Evolutionary conservation across 345 rosid species (phyloP).

Genomic region (Pseudoturritis turrita): DNA sequence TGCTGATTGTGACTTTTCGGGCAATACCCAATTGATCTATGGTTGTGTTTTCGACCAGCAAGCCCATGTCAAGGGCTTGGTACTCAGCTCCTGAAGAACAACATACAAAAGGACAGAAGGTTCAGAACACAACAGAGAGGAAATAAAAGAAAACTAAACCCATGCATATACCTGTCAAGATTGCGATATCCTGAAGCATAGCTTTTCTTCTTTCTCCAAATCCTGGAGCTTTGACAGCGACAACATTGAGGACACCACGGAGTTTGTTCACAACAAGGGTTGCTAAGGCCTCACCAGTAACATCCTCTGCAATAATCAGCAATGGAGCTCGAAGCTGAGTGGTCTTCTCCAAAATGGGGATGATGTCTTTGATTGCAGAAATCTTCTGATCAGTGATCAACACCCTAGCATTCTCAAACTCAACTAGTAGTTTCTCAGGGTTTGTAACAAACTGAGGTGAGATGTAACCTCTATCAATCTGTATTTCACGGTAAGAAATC

Average conservation of each 20-base stretch:
- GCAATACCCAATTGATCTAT: conserved; percentile 89
- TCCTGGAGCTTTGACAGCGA: conserved; percentile 93
- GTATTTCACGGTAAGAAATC: conserved; percentile 9
- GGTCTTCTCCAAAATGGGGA: conserved; percentile 88
- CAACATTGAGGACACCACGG: conserved; percentile 86
- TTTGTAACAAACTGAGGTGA: conserved; percentile 96
- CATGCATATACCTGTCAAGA: conserved; percentile 60
- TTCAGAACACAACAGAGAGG: background rate
- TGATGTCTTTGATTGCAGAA: conserved; percentile 84
- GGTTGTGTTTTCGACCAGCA: conserved; percentile 63
- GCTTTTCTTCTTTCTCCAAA: conserved; percentile 99
- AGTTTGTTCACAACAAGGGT: conserved; percentile 95
- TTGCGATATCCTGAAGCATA: conserved; percentile 91
- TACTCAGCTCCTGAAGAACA: conserved; percentile 72
- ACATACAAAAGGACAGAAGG: background rate
- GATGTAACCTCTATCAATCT: conserved; percentile 95
- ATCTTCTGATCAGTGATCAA: conserved; percentile 92
- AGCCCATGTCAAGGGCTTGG: conserved; percentile 81
- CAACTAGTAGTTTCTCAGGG: conserved; percentile 81
- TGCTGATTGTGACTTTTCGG: conserved; percentile 70
- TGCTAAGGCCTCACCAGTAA: conserved; percentile 93
- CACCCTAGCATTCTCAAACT: conserved; percentile 95
- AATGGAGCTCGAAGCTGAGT: conserved; percentile 89
- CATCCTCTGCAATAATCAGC: conserved; percentile 93
- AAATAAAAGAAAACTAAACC: background rate